Evolutionary conservation across 768 basidiomycete genomes (phyloP).

Genomic region (Solioccasus polychromus): DNA sequence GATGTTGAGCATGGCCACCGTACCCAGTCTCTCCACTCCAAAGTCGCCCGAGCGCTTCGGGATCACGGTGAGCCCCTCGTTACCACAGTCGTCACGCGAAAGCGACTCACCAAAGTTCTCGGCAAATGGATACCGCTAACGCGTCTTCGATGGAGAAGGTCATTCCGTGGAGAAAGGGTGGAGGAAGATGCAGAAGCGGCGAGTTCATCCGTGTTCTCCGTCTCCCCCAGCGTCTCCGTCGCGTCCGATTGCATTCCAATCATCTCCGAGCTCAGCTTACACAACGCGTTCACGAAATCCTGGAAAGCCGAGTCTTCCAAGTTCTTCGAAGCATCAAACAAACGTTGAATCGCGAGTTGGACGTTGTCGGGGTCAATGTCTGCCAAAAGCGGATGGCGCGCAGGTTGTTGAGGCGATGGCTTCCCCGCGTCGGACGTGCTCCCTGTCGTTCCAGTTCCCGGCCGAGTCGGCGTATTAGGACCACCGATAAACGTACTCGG

Average conservation of each 20-base stretch:
- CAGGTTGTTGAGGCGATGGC: conserved; percentile 20
- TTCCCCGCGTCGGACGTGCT: conserved; percentile 15
- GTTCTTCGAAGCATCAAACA: conserved; percentile 85
- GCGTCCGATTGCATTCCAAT: conserved; percentile 75
- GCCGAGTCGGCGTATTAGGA: conserved; percentile 36
- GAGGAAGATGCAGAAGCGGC: conserved; percentile 31
- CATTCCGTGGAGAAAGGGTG: conserved; percentile 40
- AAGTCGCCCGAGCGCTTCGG: conserved; percentile 85
- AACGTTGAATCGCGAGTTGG: conserved; percentile 67
- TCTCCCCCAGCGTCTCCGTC: conserved; percentile 23
- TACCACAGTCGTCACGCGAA: background rate
- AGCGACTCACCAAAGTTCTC: conserved; percentile 61
- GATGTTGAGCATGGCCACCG: conserved; percentile 78
- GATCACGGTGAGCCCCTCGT: conserved; percentile 1
- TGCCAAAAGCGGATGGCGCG: conserved; percentile 58
- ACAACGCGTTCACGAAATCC: conserved; percentile 74
- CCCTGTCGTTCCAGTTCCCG: conserved; percentile 32
- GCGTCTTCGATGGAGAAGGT: conserved; percentile 56
- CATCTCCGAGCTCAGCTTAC: conserved; percentile 89
- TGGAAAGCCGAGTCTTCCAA: conserved; percentile 81
- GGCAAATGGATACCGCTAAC: conserved; percentile 89
- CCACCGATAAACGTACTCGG: conserved; percentile 34
- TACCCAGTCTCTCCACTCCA: conserved; percentile 83
- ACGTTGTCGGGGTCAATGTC: conserved; percentile 79
- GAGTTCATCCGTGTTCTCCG: conserved; percentile 34